Evolutionary conservation across 1,284 basidiomycete species (phyloP), one percentile per base, ranked within the genome.

Genomic region (Puccinia triticina): DNA sequence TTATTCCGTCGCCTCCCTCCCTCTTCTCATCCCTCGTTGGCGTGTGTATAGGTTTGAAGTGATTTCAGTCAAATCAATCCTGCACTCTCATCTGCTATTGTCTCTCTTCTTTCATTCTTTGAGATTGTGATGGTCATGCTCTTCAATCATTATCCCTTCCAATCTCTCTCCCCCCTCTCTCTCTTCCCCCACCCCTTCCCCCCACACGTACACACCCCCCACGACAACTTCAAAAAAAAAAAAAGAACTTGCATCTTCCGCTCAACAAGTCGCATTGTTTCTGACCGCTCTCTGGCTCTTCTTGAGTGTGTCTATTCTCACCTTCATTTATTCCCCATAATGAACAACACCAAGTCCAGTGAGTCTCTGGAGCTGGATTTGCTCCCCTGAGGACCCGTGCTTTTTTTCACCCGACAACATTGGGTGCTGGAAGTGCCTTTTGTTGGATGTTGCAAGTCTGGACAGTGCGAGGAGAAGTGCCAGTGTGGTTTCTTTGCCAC

Each of bases 41-140:
- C 29, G 32, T 73, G 71, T 73, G 21, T 23, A 21, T 10, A 18
- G n/a, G n/a, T 73, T 32, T 73, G 46, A 73, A 73, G 34, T 73
- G 61, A 66, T 66, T n/a, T 29, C 34, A 66, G 18, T 66, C 34
- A 66, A 16, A 4, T 43, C 40, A 66, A 61, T 34, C 29, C 59
- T 34, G 50, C 69, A 66, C 32, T 29, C 61, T 23, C 5, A 50
- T 71, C 69, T 61, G 29, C 32, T 50, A 32, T 73, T 37, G 53
- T 50, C 18, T 55, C 34, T 37, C 16, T 55, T 69, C 37, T 23
- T 23, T 69, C 11, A 26, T 48, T 29, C 23, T 73, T 32, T 73
- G 29, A 55, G 29, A 32, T 73, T 55, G 50, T 73, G 48, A 73
- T 55, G 66, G 23, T 69, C 66, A 69, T 69, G 46, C 50, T 55